phyloP scores from a whole-genome alignment of 768 basidiomycete genomes.

The Lepiota venenata region DNA sequence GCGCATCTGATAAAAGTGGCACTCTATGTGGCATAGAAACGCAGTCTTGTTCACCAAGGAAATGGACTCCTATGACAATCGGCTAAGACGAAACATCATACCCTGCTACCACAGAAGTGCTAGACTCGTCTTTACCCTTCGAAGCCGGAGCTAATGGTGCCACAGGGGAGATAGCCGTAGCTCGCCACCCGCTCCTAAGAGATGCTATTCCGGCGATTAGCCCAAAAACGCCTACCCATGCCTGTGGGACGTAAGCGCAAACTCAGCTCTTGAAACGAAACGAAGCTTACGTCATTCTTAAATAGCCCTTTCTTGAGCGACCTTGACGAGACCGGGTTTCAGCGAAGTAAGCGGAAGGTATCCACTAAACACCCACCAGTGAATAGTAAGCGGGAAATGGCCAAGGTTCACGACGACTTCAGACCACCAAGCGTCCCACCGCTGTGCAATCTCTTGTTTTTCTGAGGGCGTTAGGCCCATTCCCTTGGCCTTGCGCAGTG shows the following conservation, averaged over 20 bases:
- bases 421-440: conserved; percentile 68
- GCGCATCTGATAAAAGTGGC: neutral
- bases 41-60: conserved; percentile 4
- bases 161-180: conserved; percentile 47
- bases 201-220: conserved; percentile 53
- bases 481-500: conserved; percentile 56
- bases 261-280: neutral
- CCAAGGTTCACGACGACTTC: conserved; percentile 70
- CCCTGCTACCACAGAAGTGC: conserved; percentile 14
- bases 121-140: conserved; percentile 19
- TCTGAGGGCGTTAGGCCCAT: conserved; percentile 44
- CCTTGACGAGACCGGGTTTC: conserved; percentile 35
- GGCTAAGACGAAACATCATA: conserved; percentile 23
- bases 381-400: conserved; percentile 80
- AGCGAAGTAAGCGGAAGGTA: neutral
- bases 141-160: conserved; percentile 14
- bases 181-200: conserved; percentile 70
- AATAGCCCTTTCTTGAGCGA: conserved; percentile 68
- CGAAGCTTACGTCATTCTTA: conserved; percentile 52
- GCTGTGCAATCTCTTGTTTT: conserved; percentile 49
- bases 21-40: neutral
- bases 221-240: conserved; percentile 39
- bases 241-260: conserved; percentile 21
- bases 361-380: conserved; percentile 56
- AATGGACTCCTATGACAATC: neutral